Evolutionary conservation across 805 yeast genomes (phyloP).

Genomic region (Monosporozyma unispora): DNA sequence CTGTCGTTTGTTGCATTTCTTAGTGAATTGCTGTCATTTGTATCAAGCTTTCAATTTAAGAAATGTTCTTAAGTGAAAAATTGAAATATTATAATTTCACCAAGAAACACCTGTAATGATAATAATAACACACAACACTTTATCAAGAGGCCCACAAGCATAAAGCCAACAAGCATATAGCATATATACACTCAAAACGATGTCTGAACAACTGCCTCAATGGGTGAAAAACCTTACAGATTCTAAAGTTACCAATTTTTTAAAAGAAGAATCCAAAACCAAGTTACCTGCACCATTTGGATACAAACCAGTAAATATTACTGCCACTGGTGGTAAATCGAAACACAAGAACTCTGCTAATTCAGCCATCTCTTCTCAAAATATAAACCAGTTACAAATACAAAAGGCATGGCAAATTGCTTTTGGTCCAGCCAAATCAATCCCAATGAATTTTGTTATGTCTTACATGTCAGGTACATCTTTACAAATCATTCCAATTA

Average conservation of each 20-base stretch:
- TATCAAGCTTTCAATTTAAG: neutral
- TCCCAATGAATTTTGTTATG: constrained; percentile 90
- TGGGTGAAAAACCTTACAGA: constrained; percentile 14
- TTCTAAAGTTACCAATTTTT: neutral
- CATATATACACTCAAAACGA: neutral
- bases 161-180: no score
- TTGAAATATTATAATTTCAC: neutral
- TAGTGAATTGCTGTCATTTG: neutral
- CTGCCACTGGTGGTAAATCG: neutral
- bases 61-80: neutral
- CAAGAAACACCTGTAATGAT: neutral
- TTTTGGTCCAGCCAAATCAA: constrained; percentile 64
- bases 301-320: constrained; percentile 8
- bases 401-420: constrained; percentile 86
- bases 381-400: constrained; percentile 13
- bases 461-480: constrained; percentile 89
- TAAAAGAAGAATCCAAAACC: constrained; percentile 3
- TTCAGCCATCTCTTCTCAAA: neutral
- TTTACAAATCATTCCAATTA: constrained; percentile 80
- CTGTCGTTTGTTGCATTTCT: neutral
- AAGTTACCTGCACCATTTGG: constrained; percentile 24
- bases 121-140: neutral
- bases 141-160: no score
- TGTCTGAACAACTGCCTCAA: constrained; percentile 6
- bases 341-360: constrained; percentile 4